A percentile compares a stretch with the other conserved stretches of the same genome.
Evolutionary conservation across 2,329 filamentous ascomycete genomes (phyloP).

Genomic region (Monilinia fructigena): DNA sequence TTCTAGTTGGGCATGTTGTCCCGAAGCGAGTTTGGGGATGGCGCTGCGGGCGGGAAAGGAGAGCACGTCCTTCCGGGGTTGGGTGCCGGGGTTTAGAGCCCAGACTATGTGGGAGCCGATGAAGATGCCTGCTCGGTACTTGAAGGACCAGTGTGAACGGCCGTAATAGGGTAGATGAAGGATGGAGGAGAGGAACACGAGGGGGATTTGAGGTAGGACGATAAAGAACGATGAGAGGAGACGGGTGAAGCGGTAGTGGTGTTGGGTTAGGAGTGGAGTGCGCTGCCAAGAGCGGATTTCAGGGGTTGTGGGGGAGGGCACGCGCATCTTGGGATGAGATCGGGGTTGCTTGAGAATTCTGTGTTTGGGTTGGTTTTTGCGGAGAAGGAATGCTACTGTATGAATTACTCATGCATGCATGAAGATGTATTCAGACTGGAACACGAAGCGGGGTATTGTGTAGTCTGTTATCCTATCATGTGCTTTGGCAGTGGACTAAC

Average conservation of each 20-base stretch:
- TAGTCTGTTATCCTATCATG: not conserved
- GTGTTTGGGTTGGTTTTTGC: not conserved
- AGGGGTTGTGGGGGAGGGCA: not conserved
- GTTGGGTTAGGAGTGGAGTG: not conserved
- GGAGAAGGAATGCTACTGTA: too few relatives aligned
- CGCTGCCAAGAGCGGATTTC: conserved; percentile 14
- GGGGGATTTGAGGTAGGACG: not conserved
- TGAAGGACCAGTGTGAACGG: not conserved
- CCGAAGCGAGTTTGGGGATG: not conserved
- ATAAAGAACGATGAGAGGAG: not conserved
- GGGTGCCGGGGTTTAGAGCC: conserved; percentile 1
- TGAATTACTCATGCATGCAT: too few relatives aligned
- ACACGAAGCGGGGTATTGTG: not conserved
- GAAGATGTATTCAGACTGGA: not conserved
- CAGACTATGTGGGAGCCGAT: not conserved
- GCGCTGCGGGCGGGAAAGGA: conserved; percentile 4
- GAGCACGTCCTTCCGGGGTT: not conserved
- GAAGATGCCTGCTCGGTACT: not conserved
- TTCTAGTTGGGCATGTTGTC: not conserved
- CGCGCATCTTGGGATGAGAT: not conserved
- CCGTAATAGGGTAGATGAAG: not conserved
- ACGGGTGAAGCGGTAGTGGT: conserved; percentile 1
- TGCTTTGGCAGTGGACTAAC: not conserved
- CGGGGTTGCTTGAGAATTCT: not conserved
- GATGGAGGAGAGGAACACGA: not conserved